These are phyloP conservation scores for Nyctanthes arbortristis DNA, from an alignment of 257 asterid genomes.

Conservation along the genomic window DNA sequence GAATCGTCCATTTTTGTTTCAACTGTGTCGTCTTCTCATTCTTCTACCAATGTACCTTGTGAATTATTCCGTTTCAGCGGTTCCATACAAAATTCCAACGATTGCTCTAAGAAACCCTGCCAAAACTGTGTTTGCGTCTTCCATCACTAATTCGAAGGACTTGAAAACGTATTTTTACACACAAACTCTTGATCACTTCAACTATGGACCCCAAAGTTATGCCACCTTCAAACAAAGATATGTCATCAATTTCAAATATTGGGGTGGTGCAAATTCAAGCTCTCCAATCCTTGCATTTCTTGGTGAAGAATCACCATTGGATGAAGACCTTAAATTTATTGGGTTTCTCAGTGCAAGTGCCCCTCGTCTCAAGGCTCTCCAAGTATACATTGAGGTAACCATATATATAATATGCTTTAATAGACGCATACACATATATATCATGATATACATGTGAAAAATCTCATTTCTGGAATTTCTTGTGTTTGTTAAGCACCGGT, in stretches of 20 bases:
- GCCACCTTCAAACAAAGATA: conserved; percentile 58
- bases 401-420: too few relatives aligned
- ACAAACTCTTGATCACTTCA: conserved; percentile 81
- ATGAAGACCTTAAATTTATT: conserved; percentile 19
- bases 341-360: conserved; percentile 63
- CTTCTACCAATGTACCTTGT: background rate
- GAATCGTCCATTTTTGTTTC: conserved; percentile 3
- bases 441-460: too few relatives aligned
- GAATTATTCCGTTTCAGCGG: conserved; percentile 4
- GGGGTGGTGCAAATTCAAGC: conserved; percentile 57
- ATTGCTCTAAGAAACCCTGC: conserved; percentile 24
- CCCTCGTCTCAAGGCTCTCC: conserved; percentile 58
- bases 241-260: conserved; percentile 38
- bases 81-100: conserved; percentile 28
- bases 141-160: conserved; percentile 21
- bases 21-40: conserved; percentile 15
- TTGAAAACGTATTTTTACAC: conserved; percentile 42
- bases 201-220: conserved; percentile 60
- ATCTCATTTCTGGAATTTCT: background rate
- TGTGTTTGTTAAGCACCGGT: conserved; percentile 55
- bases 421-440: too few relatives aligned
- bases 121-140: background rate
- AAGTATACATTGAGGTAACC: conserved; percentile 66
- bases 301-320: conserved; percentile 67
- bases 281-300: conserved; percentile 67